phyloP scores from a whole-genome alignment of 306 rosid species.

The Pyrus bretschneideri region DNA sequence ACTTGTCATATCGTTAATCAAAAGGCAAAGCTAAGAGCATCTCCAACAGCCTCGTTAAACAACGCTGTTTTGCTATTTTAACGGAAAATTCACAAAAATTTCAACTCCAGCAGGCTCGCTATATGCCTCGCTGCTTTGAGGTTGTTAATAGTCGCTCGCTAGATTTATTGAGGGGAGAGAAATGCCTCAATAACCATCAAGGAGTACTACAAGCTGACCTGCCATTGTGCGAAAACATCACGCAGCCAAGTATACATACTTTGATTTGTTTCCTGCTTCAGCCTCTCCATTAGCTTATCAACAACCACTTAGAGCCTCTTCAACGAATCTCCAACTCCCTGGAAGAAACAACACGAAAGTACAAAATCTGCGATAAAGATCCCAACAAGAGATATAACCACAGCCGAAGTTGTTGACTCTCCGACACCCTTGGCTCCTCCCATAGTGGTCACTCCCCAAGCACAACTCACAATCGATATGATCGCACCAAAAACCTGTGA shows the following conservation, averaged over 20 bases:
- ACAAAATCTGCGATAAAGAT: conserved; percentile 87
- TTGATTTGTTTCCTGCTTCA: background rate
- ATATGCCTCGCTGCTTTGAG: too few relatives aligned
- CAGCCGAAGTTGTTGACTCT: conserved; percentile 94
- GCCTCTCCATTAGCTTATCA: background rate
- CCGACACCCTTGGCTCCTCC: conserved; percentile 99
- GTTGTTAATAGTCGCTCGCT: too few relatives aligned
- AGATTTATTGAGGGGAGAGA: too few relatives aligned
- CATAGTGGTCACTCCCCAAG: conserved; percentile 85
- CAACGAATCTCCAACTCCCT: conserved; percentile 85
- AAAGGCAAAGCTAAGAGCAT: too few relatives aligned
- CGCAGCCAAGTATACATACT: background rate
- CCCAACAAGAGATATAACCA: conserved; percentile 91
- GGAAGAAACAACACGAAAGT: conserved; percentile 79
- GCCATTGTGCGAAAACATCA: background rate
- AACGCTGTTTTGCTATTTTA: too few relatives aligned
- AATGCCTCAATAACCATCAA: background rate
- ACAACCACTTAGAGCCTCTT: conserved; percentile 51
- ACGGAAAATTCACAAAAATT: too few relatives aligned
- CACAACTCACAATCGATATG: conserved; percentile 89
- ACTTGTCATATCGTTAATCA: too few relatives aligned
- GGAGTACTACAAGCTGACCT: background rate
- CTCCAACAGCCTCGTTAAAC: too few relatives aligned
- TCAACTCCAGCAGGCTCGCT: too few relatives aligned
- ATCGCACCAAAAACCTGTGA: conserved; percentile 88